Percentiles rank a stretch among this genome's conserved stretches.
Evolutionary conservation across 176 grass and related monocot species (phyloP).

Genomic region (Bonia amplexicaulis): DNA sequence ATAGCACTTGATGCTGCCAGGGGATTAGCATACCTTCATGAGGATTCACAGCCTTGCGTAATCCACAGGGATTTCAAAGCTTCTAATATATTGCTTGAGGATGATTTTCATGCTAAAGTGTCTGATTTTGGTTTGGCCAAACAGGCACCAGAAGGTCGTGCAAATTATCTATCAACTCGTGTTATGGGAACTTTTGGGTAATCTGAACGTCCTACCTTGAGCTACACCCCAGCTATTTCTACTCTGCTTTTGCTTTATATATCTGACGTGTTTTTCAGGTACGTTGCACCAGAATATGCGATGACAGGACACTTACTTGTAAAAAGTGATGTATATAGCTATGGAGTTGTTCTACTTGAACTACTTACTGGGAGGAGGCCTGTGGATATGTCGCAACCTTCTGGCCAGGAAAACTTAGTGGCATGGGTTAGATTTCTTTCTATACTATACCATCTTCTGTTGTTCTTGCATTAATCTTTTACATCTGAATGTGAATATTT

Average conservation of each 20-base stretch:
- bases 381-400: conserved; percentile 93
- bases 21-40: conserved; percentile 91
- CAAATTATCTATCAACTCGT: conserved; percentile 95
- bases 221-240: background rate
- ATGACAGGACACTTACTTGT: conserved; percentile 98
- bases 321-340: conserved; percentile 99
- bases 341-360: conserved; percentile 96
- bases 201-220: conserved; percentile 13
- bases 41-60: conserved; percentile 97
- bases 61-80: conserved; percentile 99
- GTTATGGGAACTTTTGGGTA: conserved; percentile 99
- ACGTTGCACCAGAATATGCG: conserved; percentile 97
- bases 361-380: conserved; percentile 82
- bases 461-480: conserved; percentile 10
- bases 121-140: conserved; percentile 98
- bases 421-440: conserved; percentile 77
- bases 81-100: conserved; percentile 98
- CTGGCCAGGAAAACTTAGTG: conserved; percentile 95
- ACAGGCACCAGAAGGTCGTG: conserved; percentile 84
- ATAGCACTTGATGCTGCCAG: conserved; percentile 98
- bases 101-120: conserved; percentile 96
- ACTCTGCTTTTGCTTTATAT: conserved; percentile 26
- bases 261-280: conserved; percentile 51
- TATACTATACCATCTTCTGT: background rate
- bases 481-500: background rate